phyloP scores from a whole-genome alignment of 768 basidiomycete genomes.

The Dictyophora rubrovolvata region DNA sequence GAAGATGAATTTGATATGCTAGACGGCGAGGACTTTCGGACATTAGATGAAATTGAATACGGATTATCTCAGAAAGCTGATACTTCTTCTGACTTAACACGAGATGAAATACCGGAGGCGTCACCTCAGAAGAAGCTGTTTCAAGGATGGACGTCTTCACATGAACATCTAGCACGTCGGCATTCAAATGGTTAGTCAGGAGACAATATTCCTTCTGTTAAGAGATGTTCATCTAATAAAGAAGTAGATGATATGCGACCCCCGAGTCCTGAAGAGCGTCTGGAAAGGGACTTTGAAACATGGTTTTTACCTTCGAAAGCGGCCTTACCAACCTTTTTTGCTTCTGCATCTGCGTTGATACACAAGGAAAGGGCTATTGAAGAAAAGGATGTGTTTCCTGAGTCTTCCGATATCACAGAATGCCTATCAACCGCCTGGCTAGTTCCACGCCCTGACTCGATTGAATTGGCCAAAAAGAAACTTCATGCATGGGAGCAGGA shows the following conservation, averaged over 20 bases:
- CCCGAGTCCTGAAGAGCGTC: not conserved
- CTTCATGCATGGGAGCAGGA: conserved; percentile 23
- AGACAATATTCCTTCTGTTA: not conserved
- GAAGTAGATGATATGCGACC: not conserved
- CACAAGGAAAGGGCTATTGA: conserved; percentile 40
- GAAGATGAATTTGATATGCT: conserved; percentile 41
- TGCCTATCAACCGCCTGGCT: conserved; percentile 4
- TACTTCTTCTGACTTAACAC: not conserved
- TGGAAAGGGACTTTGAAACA: not conserved
- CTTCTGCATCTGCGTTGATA: conserved; percentile 21
- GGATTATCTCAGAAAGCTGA: conserved; percentile 28
- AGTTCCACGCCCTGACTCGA: conserved; percentile 40
- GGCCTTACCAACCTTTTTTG: conserved; percentile 8
- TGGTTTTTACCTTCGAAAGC: conserved; percentile 6
- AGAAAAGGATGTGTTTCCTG: conserved; percentile 26
- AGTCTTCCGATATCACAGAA: conserved; percentile 27
- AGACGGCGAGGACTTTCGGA: conserved; percentile 46
- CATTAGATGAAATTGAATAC: conserved; percentile 42
- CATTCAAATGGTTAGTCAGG: not conserved
- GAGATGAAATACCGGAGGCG: too few species aligned
- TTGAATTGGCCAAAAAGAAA: conserved; percentile 44
- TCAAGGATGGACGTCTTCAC: too few species aligned
- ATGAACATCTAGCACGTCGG: not conserved
- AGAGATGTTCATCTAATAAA: not conserved
- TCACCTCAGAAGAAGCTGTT: too few species aligned